Base-by-base conservation (phyloP, 2,329 filamentous ascomycete genomes). In the Apiospora arundinis region DNA sequence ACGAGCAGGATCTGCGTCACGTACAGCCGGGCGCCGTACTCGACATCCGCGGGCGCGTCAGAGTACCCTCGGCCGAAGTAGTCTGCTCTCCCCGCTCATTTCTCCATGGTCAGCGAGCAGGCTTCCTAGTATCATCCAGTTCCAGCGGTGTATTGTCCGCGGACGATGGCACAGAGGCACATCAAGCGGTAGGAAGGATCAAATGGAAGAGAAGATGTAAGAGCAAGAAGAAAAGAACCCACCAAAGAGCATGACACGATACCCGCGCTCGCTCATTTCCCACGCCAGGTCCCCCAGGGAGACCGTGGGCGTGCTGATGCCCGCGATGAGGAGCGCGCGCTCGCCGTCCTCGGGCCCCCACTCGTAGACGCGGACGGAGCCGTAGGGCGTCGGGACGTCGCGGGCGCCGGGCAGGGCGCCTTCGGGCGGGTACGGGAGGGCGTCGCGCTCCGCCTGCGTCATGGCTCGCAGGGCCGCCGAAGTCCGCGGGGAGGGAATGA, bases 31-130 rank as follows among this genome's bases (percentile, higher is more conserved):
- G 86, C 82, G 78, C 93, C 90, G 78, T 92, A 90, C 7, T 85
- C 83, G n/a, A 90, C 79, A 67, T 87, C 83, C 1, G 81, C 79
- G 0, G 93, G 92, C 1, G 87, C 87, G 77, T 95, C 92, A 0
- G 91, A 93, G 78, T 93, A 96, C 11, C 94, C 94, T 75, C 94
- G 87, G 28, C 93, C 93, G 74, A 91, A 94, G 68, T 94, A 85
- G 79, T 94, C 92, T 90, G 56, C 14, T 12, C 32, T 12, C 42
- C 14, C 42, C 11, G 9, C 5, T 45, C 42, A 45, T 45, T 16
- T 45, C 14, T 37, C 44, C 9, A 28, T 23, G 23, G 45, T 69
- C 67, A 56, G 45, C 32, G 32, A 32, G 6, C 25, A 18, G 14
- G 28, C 12, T 32, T 23, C 45, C 7, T 68, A 32, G 3, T 32